These are phyloP conservation scores for Yamagishiella unicocca DNA, from an alignment of 139 green algal species.

Conservation along the genomic window DNA sequence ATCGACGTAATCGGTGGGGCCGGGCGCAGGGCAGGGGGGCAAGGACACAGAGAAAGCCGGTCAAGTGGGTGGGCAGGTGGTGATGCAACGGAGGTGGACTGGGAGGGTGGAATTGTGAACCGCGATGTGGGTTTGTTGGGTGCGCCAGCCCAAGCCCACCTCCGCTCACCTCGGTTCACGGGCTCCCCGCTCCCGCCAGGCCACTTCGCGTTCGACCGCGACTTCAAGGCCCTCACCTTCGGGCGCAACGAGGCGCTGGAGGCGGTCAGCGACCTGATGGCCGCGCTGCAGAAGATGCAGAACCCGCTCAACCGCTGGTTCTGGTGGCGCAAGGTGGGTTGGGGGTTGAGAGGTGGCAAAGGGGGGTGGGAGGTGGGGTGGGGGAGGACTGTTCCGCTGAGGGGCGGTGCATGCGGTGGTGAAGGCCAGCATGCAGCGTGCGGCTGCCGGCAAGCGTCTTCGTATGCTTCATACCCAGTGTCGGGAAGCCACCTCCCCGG, in stretches of 20 bases:
- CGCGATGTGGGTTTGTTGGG: no score
- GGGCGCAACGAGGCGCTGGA: conserved; percentile 36
- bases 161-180: no score
- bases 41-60: neutral
- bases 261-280: conserved; percentile 32
- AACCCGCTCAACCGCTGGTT: conserved; percentile 60
- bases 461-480: no score
- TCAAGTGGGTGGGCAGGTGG: neutral
- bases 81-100: neutral
- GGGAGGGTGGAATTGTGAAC: no score
- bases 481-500: no score
- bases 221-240: conserved; percentile 33
- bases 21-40: neutral
- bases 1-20: conserved; percentile 43
- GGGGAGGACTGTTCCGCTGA: no score
- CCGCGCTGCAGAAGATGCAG: conserved; percentile 43
- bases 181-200: conserved; percentile 2
- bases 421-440: no score
- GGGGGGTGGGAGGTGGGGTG: neutral
- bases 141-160: no score
- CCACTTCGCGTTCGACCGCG: conserved; percentile 40
- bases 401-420: no score
- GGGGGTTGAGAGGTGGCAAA: neutral
- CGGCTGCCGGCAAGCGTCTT: no score
- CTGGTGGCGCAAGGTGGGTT: conserved; percentile 42